These are phyloP conservation scores for Aquilaria malaccensis DNA, from an alignment of 345 rosid species.

Conservation along the genomic window DNA sequence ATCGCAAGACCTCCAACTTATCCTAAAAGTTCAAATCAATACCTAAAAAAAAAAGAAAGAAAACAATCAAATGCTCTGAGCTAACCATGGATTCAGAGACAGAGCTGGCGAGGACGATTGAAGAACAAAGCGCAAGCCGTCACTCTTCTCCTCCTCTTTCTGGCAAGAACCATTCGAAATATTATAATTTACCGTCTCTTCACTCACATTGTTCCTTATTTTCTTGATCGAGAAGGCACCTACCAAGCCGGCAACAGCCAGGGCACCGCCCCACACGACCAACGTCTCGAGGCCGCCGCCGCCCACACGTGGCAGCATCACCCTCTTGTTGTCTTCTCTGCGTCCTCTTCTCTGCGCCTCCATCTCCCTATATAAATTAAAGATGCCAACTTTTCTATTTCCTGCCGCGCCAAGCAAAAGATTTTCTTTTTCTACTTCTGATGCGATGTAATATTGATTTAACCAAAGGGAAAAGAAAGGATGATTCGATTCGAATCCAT, in stretches of 20 bases:
- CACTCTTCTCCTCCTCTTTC: background rate
- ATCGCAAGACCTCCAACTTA: background rate
- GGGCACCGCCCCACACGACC: constrained; percentile 38
- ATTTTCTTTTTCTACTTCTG: background rate
- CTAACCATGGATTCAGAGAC: constrained; percentile 22
- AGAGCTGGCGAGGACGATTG: constrained; percentile 8
- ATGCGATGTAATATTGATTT: background rate
- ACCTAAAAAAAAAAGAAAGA: background rate
- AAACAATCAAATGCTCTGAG: background rate
- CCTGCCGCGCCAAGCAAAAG: background rate
- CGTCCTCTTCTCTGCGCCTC: constrained; percentile 1
- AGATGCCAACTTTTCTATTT: background rate
- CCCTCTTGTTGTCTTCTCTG: constrained; percentile 10
- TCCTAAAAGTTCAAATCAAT: background rate
- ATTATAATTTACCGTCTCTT: background rate
- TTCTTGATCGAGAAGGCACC: constrained; percentile 27
- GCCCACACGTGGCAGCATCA: background rate
- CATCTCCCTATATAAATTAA: background rate
- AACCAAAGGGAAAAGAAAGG: background rate
- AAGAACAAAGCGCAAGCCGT: constrained; percentile 15
- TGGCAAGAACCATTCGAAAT: background rate
- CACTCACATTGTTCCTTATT: constrained; percentile 1
- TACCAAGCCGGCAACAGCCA: constrained; percentile 34
- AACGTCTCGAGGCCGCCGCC: constrained; percentile 21
- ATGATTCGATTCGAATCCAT: constrained; percentile 9